Conservation (phyloP, 257 asterid species). For the Nicotiana tomentosiformis region DNA sequence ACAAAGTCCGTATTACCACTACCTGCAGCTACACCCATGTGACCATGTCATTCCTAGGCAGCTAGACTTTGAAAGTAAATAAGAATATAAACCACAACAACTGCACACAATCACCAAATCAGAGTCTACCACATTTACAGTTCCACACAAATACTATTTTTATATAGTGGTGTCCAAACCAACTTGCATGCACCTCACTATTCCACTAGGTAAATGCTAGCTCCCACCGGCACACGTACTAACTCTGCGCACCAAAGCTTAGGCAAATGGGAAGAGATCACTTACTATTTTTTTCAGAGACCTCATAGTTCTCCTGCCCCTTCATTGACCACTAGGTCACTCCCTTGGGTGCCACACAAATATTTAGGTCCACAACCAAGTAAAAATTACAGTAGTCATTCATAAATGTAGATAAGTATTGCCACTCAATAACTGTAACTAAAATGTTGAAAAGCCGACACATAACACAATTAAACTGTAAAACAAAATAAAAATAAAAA, state of each 20-base stretch:
- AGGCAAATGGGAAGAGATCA: no score
- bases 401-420: neutral
- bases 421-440: neutral
- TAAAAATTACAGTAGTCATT: neutral
- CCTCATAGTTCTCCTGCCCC: no score
- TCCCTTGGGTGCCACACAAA: neutral
- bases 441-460: neutral
- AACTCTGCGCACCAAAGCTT: no score
- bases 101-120: neutral
- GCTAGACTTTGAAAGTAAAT: neutral
- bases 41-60: neutral
- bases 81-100: neutral
- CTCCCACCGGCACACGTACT: no score
- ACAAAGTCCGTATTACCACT: neutral
- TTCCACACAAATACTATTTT: neutral
- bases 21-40: neutral
- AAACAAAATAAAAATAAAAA: no score
- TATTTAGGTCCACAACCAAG: neutral
- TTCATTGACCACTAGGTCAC: no score
- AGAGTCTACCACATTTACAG: conserved; percentile 4
- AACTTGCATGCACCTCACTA: no score
- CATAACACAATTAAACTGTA: neutral
- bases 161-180: no score
- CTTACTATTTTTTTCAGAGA: no score
- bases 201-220: no score